Evolutionary conservation across 2,329 filamentous ascomycete genomes (phyloP), one percentile per base, ranked within the genome.

Genomic region (Keithomyces neogunnii): DNA sequence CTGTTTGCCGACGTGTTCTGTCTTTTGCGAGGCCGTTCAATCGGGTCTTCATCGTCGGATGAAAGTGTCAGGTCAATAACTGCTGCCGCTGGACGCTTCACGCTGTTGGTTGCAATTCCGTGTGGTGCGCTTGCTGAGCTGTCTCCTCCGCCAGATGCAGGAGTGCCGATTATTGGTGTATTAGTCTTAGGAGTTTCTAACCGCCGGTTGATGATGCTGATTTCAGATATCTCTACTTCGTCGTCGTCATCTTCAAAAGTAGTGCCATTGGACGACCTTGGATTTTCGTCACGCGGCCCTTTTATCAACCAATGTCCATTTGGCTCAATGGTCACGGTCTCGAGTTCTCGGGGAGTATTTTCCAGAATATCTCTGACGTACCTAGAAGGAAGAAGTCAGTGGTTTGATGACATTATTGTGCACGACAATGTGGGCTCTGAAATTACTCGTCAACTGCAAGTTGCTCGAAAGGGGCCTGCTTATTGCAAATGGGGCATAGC

Each of bases 401-500:
- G 19, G 19, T 10, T 30, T 3, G 40, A 30, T n/a, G 26, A 13
- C 30, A 9, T 19, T 19, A 19, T 19, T 19, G 19, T 19, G 19
- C 19, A 19, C 19, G 19, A 19, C 19, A 19, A 19, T 19, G 10
- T 30, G n/a, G 11, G 9, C 6, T 44, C 33, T 30, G 3, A 33
- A 71, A 82, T 69, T 75, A 93, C 81, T 93, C 87, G 59, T 99
- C 93, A 32, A 97, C 82, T 9, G 89, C 89, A 29, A 99, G 72
- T 46, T 81, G 84, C 48, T 92, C 86, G 66, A 89, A 99, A 0
- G 84, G 82, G 2, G 90, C 85, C 0, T 81, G 70, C 62, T 91
- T 95, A 68, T 86, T 92, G 73, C 93, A 99, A 28, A 96, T 85
- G 0, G 93, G 93, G 62, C 93, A 99, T n/a, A 84, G 77, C 93